A percentile compares a stretch with the other conserved stretches of the same genome.
phyloP scores from a whole-genome alignment of 2,329 filamentous ascomycete species.

The Cadophora sp. region DNA sequence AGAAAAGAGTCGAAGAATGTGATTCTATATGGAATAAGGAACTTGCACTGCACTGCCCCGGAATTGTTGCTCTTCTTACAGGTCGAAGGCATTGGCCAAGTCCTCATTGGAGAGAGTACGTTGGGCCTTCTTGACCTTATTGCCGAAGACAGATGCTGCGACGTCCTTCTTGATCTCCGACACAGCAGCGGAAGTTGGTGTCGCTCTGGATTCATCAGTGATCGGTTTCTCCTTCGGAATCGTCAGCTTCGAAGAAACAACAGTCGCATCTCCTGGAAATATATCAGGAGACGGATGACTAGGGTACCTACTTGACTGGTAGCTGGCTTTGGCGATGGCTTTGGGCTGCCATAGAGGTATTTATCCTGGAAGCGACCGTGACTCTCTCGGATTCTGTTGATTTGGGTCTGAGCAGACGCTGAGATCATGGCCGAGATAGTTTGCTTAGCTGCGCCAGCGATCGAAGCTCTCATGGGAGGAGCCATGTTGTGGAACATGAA shows the following conservation, averaged over 20 bases:
- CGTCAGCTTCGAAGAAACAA: background rate
- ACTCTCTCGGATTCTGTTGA: background rate
- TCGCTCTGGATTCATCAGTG: background rate
- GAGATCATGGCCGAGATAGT: background rate
- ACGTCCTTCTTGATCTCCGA: background rate
- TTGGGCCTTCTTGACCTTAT: conserved; percentile 5
- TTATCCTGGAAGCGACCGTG: background rate
- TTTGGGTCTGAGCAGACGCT: background rate
- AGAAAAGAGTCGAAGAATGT: too few species aligned
- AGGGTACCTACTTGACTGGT: background rate
- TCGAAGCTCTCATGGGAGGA: background rate
- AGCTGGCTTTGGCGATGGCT: too few species aligned
- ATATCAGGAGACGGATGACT: background rate
- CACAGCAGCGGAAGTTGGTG: background rate
- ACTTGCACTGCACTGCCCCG: too few species aligned
- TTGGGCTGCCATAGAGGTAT: background rate
- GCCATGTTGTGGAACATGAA: background rate
- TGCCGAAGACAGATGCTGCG: background rate
- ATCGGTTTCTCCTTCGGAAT: background rate
- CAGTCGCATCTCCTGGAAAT: background rate
- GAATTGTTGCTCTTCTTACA: background rate
- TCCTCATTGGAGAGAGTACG: background rate
- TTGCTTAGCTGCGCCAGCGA: background rate
- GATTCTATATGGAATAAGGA: too few species aligned
- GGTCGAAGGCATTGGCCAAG: background rate